Percentiles rank a stretch among this genome's conserved stretches.
Conservation (phyloP, 495 filamentous ascomycete genomes). For the Xylaria sp. region DNA sequence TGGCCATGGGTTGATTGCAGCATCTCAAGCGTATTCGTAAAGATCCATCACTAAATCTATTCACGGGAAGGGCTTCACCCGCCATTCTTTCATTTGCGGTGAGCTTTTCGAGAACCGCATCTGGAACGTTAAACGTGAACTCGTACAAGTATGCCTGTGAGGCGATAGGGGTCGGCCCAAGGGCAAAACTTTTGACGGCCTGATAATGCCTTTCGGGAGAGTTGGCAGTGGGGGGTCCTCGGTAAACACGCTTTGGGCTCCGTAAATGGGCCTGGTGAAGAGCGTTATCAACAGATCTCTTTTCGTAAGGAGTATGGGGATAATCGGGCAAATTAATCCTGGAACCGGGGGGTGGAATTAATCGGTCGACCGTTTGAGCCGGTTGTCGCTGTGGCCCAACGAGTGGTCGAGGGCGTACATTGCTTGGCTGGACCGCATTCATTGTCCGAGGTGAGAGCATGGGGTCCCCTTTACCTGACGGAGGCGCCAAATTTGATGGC, state of each 20-base stretch:
- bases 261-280: constrained; percentile 65
- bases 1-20: constrained; percentile 31
- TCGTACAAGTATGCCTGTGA: constrained; percentile 39
- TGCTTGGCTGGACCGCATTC: constrained; percentile 2
- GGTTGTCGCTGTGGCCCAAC: constrained; percentile 9
- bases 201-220: constrained; percentile 52
- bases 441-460: not conserved
- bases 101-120: constrained; percentile 39
- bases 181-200: constrained; percentile 52
- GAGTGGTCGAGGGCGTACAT: not conserved
- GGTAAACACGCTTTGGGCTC: constrained; percentile 57
- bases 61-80: constrained; percentile 36
- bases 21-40: constrained; percentile 50
- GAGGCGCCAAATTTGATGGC: not conserved
- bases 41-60: constrained; percentile 46
- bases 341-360: constrained; percentile 45
- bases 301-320: constrained; percentile 49
- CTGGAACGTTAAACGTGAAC: constrained; percentile 45
- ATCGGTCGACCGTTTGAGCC: constrained; percentile 22
- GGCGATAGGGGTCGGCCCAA: constrained; percentile 48
- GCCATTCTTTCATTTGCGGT: constrained; percentile 24
- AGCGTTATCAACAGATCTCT: constrained; percentile 52
- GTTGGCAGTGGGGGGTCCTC: constrained; percentile 26
- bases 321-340: constrained; percentile 38
- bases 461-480: not conserved